phyloP scores from a whole-genome alignment of 2,329 filamentous ascomycete genomes.

The Lasiodiplodia hormozganensis region DNA sequence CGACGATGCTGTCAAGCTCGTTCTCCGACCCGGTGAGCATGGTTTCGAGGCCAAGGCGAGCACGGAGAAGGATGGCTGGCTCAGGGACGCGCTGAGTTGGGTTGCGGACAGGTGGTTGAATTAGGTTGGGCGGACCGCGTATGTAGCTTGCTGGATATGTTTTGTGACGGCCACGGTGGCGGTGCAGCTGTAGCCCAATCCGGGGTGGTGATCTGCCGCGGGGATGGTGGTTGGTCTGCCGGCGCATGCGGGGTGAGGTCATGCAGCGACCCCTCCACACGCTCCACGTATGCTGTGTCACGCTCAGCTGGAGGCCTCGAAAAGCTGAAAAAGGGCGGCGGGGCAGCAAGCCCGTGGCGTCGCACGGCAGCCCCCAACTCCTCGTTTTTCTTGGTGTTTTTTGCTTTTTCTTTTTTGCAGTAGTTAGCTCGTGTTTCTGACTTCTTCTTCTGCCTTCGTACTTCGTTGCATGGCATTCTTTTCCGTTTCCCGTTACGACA shows the following conservation, averaged over 20 bases:
- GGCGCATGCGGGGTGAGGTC: slow-evolving; percentile 11
- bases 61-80: slow-evolving; percentile 11
- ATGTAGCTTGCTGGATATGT: neutral
- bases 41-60: slow-evolving; percentile 38
- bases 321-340: neutral
- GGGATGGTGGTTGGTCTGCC: slow-evolving; percentile 1
- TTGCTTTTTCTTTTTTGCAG: slow-evolving; percentile 6
- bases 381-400: neutral
- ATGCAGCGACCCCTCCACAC: neutral
- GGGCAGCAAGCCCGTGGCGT: neutral
- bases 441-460: neutral
- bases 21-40: slow-evolving; percentile 36
- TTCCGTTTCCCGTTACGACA: slow-evolving; percentile 9
- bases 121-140: neutral
- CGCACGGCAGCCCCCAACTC: neutral
- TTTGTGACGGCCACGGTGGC: neutral
- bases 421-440: neutral
- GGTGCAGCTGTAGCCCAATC: neutral
- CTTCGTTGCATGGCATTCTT: neutral
- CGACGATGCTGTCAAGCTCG: slow-evolving; percentile 34
- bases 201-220: neutral
- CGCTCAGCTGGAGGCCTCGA: neutral
- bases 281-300: slow-evolving; percentile 10
- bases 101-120: slow-evolving; percentile 40
- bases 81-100: slow-evolving; percentile 30